These are phyloP conservation scores for Suillus occidentalis DNA, from an alignment of 768 basidiomycete genomes.

Conservation along the genomic window DNA sequence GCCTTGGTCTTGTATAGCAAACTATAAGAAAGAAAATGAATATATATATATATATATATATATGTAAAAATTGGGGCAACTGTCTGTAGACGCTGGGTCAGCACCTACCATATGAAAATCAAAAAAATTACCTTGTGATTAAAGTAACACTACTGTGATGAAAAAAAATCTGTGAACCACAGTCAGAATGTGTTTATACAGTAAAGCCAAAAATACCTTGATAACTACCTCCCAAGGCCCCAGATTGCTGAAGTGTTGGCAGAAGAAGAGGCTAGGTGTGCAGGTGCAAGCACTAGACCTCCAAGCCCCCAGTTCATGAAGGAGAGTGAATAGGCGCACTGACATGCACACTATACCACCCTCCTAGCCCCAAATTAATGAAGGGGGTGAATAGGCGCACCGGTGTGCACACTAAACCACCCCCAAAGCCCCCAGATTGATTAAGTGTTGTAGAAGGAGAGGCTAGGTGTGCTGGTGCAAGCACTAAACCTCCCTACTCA, in stretches of 20 bases:
- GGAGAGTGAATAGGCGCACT: neutral
- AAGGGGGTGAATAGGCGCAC: neutral
- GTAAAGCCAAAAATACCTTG: neutral
- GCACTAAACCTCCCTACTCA: no score
- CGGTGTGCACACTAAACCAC: neutral
- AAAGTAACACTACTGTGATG: neutral
- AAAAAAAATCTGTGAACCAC: neutral
- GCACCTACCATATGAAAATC: neutral
- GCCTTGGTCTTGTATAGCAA: neutral
- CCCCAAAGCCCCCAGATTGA: neutral
- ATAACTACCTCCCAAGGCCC: no score
- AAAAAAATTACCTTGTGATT: neutral
- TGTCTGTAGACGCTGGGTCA: neutral
- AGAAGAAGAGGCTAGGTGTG: no score
- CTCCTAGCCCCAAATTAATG: neutral
- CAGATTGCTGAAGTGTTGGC: no score
- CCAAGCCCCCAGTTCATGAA: neutral
- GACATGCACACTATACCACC: neutral
- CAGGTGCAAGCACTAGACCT: neutral
- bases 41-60: neutral
- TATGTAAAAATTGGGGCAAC: no score
- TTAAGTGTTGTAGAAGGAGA: neutral
- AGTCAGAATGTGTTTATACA: neutral
- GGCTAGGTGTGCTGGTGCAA: no score
- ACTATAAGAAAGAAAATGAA: neutral